Base-by-base conservation (phyloP, 306 rosid genomes). In the Hippophae rhamnoides region DNA sequence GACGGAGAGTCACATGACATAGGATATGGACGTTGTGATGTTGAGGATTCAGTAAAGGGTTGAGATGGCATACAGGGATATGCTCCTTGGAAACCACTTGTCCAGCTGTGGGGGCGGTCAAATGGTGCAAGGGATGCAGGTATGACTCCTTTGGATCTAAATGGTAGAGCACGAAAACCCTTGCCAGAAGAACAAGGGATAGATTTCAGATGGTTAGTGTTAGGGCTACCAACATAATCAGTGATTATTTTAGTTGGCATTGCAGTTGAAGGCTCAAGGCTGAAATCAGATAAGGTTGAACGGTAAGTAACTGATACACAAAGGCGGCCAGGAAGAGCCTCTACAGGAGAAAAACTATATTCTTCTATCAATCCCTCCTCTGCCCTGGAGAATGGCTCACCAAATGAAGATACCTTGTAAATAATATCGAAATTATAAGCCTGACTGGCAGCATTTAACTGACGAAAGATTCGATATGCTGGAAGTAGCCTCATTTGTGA, bases 141-240 rank as follows among this genome's bases (percentile, higher is more conserved):
- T 44, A 26, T 67, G 70, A 58, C 11, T 77, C 72, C 85, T 67
- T 79, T 73, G 56, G 72, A 13, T 1, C 82, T 82, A 74, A 80
- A 79, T 74, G 87, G 80, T 25, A 78, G 81, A 14, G 95, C 61
- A 45, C 79, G 52, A 60, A 79, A 72, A 65, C 85, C 79, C 83
- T 70, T 84, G 49, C 58, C 80, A 0, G 77, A 84, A 51, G 74
- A 52, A 43, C 38, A 31, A 31, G 38, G 38, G 38, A 31, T 31
- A 31, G 38, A 31, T 31, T 31, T 31, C 2, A 31, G 12, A 53
- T 87, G 95, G 45, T 89, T 87, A 25, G 93, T 76, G 56, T 60
- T 76, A 62, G 95, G 95, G 52, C 93, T 86, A 63, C 95, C 97
- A 66, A 89, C 95, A 82, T 89, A 89, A 72, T 89, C 93, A 41